Percentiles rank a stretch among this genome's conserved stretches.
Conservation (phyloP, 2,329 filamentous ascomycete species). For the Coleophoma eucalyptorum region DNA sequence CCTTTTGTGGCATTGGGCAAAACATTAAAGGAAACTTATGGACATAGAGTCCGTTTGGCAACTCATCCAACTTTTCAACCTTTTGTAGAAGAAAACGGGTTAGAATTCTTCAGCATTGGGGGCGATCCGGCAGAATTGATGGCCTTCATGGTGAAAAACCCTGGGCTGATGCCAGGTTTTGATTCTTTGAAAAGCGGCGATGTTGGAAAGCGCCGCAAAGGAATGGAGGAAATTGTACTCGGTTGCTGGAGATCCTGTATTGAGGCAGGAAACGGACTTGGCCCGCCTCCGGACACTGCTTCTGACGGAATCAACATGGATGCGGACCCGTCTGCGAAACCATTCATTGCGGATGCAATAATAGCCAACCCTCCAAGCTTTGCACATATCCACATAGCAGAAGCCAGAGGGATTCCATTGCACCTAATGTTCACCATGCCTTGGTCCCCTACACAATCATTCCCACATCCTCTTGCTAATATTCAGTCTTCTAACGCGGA, state of each 20-base stretch:
- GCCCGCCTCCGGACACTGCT: constrained; percentile 11
- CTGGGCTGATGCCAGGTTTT: constrained; percentile 78
- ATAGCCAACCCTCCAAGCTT: constrained; percentile 78
- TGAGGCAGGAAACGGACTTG: constrained; percentile 66
- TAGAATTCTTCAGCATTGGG: constrained; percentile 76
- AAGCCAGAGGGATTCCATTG: constrained; percentile 70
- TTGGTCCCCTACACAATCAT: constrained; percentile 66
- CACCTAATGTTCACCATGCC: constrained; percentile 92
- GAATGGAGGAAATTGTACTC: constrained; percentile 74
- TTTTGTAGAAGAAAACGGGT: constrained; percentile 65
- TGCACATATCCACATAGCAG: constrained; percentile 70
- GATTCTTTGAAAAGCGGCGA: constrained; percentile 75
- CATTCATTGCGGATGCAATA: constrained; percentile 81
- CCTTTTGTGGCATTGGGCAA: constrained; percentile 70
- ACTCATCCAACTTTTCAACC: constrained; percentile 66
- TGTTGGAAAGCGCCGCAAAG: constrained; percentile 68
- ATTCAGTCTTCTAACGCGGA: constrained; percentile 63
- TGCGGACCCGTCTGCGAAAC: constrained; percentile 31
- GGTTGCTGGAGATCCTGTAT: constrained; percentile 87
- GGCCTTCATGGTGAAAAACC: constrained; percentile 91
- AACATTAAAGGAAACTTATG: constrained; percentile 58
- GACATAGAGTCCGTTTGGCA: constrained; percentile 69
- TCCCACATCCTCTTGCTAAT: constrained; percentile 68
- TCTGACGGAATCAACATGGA: constrained; percentile 29
- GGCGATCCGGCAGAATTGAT: constrained; percentile 73